Evolutionary conservation across 768 basidiomycete species (phyloP).

Genomic region (Suillus paluster): DNA sequence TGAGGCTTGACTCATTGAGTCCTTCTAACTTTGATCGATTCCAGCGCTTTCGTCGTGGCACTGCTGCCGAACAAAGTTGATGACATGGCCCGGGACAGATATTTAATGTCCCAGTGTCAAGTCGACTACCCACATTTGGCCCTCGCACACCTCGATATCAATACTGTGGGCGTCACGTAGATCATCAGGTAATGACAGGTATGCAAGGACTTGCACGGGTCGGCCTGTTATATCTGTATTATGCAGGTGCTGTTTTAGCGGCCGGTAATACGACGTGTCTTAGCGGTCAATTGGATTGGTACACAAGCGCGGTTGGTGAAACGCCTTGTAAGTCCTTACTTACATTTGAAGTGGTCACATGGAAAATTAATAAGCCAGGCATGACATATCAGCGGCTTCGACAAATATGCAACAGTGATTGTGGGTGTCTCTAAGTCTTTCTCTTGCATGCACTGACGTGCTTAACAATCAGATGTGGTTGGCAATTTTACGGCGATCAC

Average conservation of each 20-base stretch:
- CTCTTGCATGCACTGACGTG: neutral
- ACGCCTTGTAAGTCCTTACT: constrained; percentile 23
- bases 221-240: neutral
- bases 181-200: neutral
- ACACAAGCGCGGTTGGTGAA: constrained; percentile 26
- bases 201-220: neutral
- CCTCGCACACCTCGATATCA: neutral
- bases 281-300: constrained; percentile 22
- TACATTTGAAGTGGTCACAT: neutral
- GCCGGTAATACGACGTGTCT: constrained; percentile 22
- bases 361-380: constrained; percentile 13
- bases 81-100: too few species aligned
- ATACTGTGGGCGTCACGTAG: neutral
- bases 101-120: neutral
- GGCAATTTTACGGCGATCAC: neutral
- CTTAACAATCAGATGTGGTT: constrained; percentile 1
- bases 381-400: constrained; percentile 26
- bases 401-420: constrained; percentile 23
- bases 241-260: neutral
- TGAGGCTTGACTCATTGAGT: too few species aligned
- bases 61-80: neutral
- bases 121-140: neutral
- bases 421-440: constrained; percentile 12
- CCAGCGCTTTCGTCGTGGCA: too few species aligned
- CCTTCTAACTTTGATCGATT: neutral